A percentile compares a stretch with the other conserved stretches of the same genome.
Evolutionary conservation across 345 rosid genomes (phyloP).

Genomic region (Hevea brasiliensis): DNA sequence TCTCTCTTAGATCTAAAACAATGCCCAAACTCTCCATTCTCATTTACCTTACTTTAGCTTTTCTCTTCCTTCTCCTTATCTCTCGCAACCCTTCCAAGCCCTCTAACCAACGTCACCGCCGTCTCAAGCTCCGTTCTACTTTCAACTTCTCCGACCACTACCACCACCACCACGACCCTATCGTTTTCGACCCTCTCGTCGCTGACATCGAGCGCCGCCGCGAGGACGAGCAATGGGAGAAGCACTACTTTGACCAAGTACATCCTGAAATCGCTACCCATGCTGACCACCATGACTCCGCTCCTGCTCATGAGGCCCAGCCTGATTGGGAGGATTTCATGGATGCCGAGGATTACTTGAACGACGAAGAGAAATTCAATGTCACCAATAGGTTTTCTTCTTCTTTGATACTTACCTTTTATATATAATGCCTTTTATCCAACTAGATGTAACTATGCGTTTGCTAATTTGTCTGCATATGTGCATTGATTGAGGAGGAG

Average conservation of each 20-base stretch:
- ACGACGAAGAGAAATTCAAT: slow-evolving; percentile 82
- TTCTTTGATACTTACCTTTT: too few relatives aligned
- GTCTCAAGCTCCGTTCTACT: slow-evolving; percentile 40
- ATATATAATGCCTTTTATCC: too few relatives aligned
- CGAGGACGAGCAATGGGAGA: slow-evolving; percentile 89
- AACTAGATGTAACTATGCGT: too few relatives aligned
- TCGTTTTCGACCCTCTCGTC: slow-evolving; percentile 71
- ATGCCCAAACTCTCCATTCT: slow-evolving; percentile 25
- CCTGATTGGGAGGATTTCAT: slow-evolving; percentile 97
- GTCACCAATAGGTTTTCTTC: slow-evolving; percentile 60
- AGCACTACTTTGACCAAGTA: slow-evolving; percentile 55
- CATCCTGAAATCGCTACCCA: slow-evolving; percentile 49
- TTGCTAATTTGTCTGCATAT: too few relatives aligned
- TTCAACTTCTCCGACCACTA: slow-evolving; percentile 22
- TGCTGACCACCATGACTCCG: slow-evolving; percentile 26
- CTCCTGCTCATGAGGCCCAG: slow-evolving; percentile 74
- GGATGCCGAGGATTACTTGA: slow-evolving; percentile 93
- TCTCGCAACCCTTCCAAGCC: slow-evolving; percentile 23
- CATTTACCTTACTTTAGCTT: slow-evolving; percentile 24
- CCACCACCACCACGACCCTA: slow-evolving; percentile 42
- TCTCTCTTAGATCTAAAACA: background rate
- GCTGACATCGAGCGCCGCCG: slow-evolving; percentile 75
- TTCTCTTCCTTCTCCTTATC: slow-evolving; percentile 28
- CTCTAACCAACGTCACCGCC: slow-evolving; percentile 23
- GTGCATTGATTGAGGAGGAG: too few relatives aligned